Percentiles rank a stretch among this genome's conserved stretches.
Evolutionary conservation across 2,329 filamentous ascomycete species (phyloP).

Genomic region (Venturia pyrina): DNA sequence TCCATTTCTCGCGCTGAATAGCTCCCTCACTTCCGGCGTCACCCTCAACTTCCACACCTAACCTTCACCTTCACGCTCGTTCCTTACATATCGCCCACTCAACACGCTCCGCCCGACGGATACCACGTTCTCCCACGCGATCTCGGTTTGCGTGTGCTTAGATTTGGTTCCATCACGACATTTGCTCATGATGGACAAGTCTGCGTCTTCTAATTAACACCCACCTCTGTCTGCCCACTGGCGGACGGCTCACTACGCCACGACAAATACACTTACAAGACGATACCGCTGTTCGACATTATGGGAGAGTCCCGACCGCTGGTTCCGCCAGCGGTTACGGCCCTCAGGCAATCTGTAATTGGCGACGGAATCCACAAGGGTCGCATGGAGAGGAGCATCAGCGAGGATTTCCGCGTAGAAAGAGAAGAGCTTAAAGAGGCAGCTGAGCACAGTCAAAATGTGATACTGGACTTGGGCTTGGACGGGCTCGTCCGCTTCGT

Average conservation of each 20-base stretch:
- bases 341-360: conserved; percentile 8
- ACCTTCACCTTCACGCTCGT: not conserved
- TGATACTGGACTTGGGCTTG: conserved; percentile 87
- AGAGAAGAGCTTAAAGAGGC: conserved; percentile 89
- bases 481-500: conserved; percentile 91
- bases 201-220: conserved; percentile 1
- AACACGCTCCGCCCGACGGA: not conserved
- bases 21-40: not conserved
- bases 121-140: not conserved
- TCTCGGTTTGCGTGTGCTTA: not conserved
- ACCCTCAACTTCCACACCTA: not conserved
- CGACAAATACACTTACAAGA: not conserved
- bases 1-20: not conserved
- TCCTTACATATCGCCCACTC: not conserved
- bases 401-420: conserved; percentile 85
- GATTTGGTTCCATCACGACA: not conserved
- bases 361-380: conserved; percentile 6
- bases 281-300: not conserved
- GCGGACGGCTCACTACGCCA: not conserved
- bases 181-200: conserved; percentile 6
- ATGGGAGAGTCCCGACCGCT: conserved; percentile 5
- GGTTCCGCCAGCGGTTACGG: conserved; percentile 9
- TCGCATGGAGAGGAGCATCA: conserved; percentile 55
- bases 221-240: conserved; percentile 3
- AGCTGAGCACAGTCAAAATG: conserved; percentile 91